Evolutionary conservation across 2,329 filamentous ascomycete genomes (phyloP).

Genomic region (Ceratocystis cacaofunesta): DNA sequence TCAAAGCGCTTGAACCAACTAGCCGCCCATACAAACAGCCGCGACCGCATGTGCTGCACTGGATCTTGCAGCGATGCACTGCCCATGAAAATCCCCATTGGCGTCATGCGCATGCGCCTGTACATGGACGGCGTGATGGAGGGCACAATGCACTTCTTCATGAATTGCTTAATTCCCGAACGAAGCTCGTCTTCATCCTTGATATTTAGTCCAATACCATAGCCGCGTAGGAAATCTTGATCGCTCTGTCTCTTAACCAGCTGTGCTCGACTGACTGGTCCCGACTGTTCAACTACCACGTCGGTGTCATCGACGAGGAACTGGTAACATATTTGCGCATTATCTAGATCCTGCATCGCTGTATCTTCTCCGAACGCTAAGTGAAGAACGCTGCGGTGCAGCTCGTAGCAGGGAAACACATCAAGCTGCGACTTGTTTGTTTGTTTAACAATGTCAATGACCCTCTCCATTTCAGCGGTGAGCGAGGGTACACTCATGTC

Average conservation of each 20-base stretch:
- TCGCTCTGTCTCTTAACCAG: constrained; percentile 8
- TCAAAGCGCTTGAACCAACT: constrained; percentile 16
- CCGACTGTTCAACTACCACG: background rate
- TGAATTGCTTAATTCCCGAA: background rate
- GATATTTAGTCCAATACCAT: constrained; percentile 7
- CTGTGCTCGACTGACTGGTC: background rate
- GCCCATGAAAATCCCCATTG: constrained; percentile 12
- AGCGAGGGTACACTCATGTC: background rate
- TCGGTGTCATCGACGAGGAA: constrained; percentile 12
- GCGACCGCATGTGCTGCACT: constrained; percentile 3
- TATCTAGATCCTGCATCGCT: constrained; percentile 10
- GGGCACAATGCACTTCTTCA: constrained; percentile 1
- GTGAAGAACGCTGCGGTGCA: constrained; percentile 5
- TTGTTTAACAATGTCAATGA: constrained; percentile 2
- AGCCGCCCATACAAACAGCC: constrained; percentile 14
- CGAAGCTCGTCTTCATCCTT: constrained; percentile 1
- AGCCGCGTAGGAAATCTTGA: constrained; percentile 9
- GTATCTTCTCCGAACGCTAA: background rate
- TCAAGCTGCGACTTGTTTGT: constrained; percentile 10
- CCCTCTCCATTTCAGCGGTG: background rate
- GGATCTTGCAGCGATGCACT: constrained; percentile 7
- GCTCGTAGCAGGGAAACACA: background rate
- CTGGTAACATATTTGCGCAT: constrained; percentile 14
- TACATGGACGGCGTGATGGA: constrained; percentile 13
- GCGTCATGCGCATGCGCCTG: constrained; percentile 5